Base-by-base conservation (phyloP, 371 early-diverging fungal genomes). In the Choanephora cucurbitarum region DNA sequence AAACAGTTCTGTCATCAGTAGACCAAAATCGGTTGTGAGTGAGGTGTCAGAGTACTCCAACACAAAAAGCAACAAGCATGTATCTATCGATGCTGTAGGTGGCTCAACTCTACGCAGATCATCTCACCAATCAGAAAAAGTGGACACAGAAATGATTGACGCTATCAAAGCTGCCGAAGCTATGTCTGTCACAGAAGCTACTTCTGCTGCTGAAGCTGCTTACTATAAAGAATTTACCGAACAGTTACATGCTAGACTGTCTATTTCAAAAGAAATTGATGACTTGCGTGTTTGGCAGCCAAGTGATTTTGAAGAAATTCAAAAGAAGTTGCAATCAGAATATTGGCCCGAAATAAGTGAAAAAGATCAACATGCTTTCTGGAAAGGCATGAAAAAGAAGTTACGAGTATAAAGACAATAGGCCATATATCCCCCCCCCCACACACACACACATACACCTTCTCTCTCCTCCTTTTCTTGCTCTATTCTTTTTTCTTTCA, bases 301-400 rank as follows among this genome's bases (percentile, higher is more conserved):
- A 0, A 62, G 57, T 49, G 67, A 67, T 37, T 62, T 57, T 52
- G 59, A 58, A 3, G 48, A 42, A 10, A 62, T 67, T 15, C 67
- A 67, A 40, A 51, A 44, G 37, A 62, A 62, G 19, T 50, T 62
- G 13, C 40, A 58, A 0, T 55, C 67, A 11, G 58, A 55, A 9
- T 19, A 43, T 15, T 61, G 61, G 58, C 45, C 49, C 23, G 58
- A 51, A 33, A 50, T 21, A 11, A 49, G 43, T n/a, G 23, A 52
- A 19, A 49, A 57, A 44, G 48, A 55, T 18, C 55, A 55, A n/a
- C 51, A 21, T 44, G 62, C 67, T 54, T 67, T 67, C 56, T 67
- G 67, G 67, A 67, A 62, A 58, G 67, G 67, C 42, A 67, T 67
- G 67, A 67, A 67, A 18, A 67, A 67, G 62, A 67, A 62, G 62